A percentile compares a stretch with the other conserved stretches of the same genome.
phyloP scores from a whole-genome alignment of 768 basidiomycete species.

The Auriscalpium vulgare region DNA sequence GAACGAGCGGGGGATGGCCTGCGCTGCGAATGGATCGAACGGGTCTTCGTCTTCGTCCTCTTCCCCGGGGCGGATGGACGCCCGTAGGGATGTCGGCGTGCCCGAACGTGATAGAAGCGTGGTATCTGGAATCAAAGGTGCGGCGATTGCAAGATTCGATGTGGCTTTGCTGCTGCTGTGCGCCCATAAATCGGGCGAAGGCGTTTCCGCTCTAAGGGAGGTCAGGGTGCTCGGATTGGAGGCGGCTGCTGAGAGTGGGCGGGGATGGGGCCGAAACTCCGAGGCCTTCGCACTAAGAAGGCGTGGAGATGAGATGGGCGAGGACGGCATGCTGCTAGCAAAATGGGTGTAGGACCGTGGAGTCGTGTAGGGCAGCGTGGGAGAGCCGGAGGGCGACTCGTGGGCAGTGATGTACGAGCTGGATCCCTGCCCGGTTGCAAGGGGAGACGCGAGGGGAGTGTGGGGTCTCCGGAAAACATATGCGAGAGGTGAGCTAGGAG shows the following conservation, averaged over 20 bases:
- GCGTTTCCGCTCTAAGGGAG: slow-evolving; percentile 59
- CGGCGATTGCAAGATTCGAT: slow-evolving; percentile 87
- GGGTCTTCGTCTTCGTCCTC: slow-evolving; percentile 77
- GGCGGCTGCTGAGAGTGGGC: slow-evolving; percentile 70
- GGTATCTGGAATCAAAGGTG: slow-evolving; percentile 76
- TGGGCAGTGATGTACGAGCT: slow-evolving; percentile 49
- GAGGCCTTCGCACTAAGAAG: slow-evolving; percentile 84
- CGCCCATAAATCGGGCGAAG: slow-evolving; percentile 88
- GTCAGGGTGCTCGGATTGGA: slow-evolving; percentile 47
- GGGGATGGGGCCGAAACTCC: slow-evolving; percentile 80
- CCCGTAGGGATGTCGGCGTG: slow-evolving; percentile 63
- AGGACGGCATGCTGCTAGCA: slow-evolving; percentile 76
- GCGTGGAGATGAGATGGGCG: slow-evolving; percentile 79
- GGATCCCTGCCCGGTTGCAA: slow-evolving; percentile 46
- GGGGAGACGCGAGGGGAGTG: slow-evolving; percentile 70
- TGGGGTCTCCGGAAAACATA: slow-evolving; percentile 72
- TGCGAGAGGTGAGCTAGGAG: slow-evolving; percentile 70
- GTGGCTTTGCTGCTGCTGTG: slow-evolving; percentile 60
- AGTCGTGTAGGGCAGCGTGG: slow-evolving; percentile 50
- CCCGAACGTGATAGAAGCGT: slow-evolving; percentile 41
- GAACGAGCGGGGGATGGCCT: slow-evolving; percentile 45
- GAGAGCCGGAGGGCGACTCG: slow-evolving; percentile 56
- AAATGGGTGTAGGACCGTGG: slow-evolving; percentile 53
- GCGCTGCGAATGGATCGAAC: slow-evolving; percentile 67
- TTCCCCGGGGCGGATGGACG: slow-evolving; percentile 50